Conservation (phyloP, 2,329 filamentous ascomycete species). For the Leptographium procerum region DNA sequence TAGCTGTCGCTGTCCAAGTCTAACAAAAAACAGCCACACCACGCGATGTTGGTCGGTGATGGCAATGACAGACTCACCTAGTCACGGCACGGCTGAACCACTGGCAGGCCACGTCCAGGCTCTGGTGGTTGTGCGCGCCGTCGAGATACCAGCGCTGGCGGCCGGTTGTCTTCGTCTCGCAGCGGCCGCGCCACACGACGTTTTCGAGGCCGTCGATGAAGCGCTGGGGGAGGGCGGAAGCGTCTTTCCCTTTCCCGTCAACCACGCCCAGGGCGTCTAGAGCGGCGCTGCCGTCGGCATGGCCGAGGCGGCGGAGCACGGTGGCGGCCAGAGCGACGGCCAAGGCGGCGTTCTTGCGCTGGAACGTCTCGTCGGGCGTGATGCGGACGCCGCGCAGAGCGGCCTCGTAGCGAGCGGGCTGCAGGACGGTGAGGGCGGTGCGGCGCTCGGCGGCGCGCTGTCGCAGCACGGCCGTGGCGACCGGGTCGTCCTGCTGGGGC, state of each 20-base stretch:
- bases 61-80: background rate
- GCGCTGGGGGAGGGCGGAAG: slow-evolving; percentile 29
- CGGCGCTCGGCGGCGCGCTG: slow-evolving; percentile 39
- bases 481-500: slow-evolving; percentile 27
- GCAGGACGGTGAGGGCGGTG: slow-evolving; percentile 13
- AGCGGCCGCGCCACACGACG: slow-evolving; percentile 64
- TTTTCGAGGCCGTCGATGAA: slow-evolving; percentile 55
- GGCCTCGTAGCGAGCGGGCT: slow-evolving; percentile 6
- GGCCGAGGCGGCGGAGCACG: slow-evolving; percentile 34
- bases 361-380: slow-evolving; percentile 12
- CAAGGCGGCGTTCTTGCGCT: slow-evolving; percentile 15
- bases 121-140: slow-evolving; percentile 79
- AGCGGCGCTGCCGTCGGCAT: slow-evolving; percentile 24
- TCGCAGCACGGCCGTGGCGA: slow-evolving; percentile 37
- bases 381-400: slow-evolving; percentile 7
- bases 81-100: slow-evolving; percentile 54
- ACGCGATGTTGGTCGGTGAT: too few species aligned
- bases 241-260: slow-evolving; percentile 18
- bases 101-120: slow-evolving; percentile 59
- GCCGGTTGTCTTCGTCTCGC: slow-evolving; percentile 46
- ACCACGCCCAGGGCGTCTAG: background rate
- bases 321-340: slow-evolving; percentile 26
- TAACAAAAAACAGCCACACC: too few species aligned
- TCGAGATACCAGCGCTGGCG: slow-evolving; percentile 69
- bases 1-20: too few species aligned